These are phyloP conservation scores for Melaleuca quinquenervia DNA, from an alignment of 345 rosid genomes.

Conservation along the genomic window DNA sequence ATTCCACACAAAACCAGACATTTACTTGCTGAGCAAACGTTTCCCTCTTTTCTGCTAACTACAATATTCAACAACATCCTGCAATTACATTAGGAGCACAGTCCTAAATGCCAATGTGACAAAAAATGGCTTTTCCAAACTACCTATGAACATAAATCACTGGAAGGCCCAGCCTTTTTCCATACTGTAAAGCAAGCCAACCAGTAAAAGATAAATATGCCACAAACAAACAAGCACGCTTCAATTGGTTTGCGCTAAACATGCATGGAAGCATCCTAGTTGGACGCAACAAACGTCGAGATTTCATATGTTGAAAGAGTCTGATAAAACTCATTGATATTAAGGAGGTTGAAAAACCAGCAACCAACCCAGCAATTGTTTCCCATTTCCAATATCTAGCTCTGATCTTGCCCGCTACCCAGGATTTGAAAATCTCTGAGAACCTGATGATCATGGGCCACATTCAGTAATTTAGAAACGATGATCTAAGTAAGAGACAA, in stretches of 20 bases:
- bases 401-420: conserved; percentile 16
- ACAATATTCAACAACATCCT: neutral
- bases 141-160: conserved; percentile 7
- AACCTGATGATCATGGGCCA: conserved; percentile 16
- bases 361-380: conserved; percentile 35
- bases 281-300: conserved; percentile 7
- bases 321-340: conserved; percentile 28
- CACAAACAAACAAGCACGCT: conserved; percentile 49
- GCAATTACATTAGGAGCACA: neutral
- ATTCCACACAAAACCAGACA: neutral
- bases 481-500: neutral
- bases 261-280: conserved; percentile 4
- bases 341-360: conserved; percentile 55
- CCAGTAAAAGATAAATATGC: conserved; percentile 44
- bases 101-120: neutral
- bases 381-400: conserved; percentile 41
- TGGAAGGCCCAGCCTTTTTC: conserved; percentile 36
- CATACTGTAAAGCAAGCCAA: conserved; percentile 48
- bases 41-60: neutral
- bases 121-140: neutral
- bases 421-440: conserved; percentile 22
- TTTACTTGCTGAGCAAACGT: neutral
- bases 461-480: neutral
- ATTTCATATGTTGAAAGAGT: conserved; percentile 27
- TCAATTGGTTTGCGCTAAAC: conserved; percentile 11